Percentiles rank a stretch among this genome's conserved stretches.
These are phyloP conservation scores for Chaetomium fimeti DNA, from an alignment of 495 filamentous ascomycete genomes.

Conservation along the genomic window DNA sequence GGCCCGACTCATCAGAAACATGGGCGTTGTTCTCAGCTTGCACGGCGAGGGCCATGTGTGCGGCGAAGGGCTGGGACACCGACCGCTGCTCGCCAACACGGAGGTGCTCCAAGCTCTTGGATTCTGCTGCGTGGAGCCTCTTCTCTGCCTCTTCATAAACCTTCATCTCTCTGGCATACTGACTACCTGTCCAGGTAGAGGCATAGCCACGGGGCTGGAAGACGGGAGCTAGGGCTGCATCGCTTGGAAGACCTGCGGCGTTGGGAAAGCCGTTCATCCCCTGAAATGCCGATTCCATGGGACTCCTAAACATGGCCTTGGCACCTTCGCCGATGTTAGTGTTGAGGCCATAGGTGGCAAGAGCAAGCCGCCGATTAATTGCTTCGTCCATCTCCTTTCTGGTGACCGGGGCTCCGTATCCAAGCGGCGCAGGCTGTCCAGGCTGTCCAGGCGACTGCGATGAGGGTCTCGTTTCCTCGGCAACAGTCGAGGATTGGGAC, in stretches of 20 bases:
- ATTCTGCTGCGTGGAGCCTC: slow-evolving; percentile 4
- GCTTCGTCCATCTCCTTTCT: slow-evolving; percentile 15
- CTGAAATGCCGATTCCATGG: not conserved
- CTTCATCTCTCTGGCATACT: slow-evolving; percentile 19
- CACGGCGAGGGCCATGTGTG: not conserved
- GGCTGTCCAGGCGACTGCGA: not conserved
- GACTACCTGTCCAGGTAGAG: slow-evolving; percentile 19
- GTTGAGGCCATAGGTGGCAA: slow-evolving; percentile 14
- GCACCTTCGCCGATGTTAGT: slow-evolving; percentile 23
- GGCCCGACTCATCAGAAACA: not conserved
- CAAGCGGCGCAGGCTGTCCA: not conserved
- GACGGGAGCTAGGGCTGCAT: slow-evolving; percentile 31
- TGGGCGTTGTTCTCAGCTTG: not conserved
- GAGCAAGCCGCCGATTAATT: slow-evolving; percentile 8
- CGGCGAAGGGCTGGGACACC: slow-evolving; percentile 11
- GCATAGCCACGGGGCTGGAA: slow-evolving; percentile 35
- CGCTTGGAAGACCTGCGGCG: slow-evolving; percentile 27
- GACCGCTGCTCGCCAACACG: slow-evolving; percentile 9
- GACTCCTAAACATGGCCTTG: slow-evolving; percentile 15
- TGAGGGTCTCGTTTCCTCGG: not conserved
- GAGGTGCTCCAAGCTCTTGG: not conserved
- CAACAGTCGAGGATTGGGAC: slow-evolving; percentile 4
- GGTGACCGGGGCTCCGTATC: not conserved
- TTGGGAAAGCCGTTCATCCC: slow-evolving; percentile 24
- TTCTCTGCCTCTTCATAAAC: slow-evolving; percentile 21